phyloP scores from a whole-genome alignment of 768 basidiomycete genomes.

The Sarcodon sp. region DNA sequence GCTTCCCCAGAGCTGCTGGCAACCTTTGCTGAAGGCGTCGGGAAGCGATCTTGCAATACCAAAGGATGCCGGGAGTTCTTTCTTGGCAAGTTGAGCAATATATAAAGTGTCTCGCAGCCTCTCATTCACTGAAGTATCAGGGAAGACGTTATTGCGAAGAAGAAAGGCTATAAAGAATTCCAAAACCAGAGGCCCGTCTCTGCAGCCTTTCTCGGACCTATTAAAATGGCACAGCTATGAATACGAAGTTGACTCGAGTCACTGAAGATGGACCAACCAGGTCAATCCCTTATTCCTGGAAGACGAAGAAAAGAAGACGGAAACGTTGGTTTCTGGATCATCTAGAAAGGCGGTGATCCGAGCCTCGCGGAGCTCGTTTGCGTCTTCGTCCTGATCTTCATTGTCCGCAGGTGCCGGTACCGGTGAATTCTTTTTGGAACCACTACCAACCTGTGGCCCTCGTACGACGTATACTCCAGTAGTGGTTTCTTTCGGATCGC shows the following conservation, averaged over 20 bases:
- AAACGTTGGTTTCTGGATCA: conserved; percentile 44
- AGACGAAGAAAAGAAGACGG: conserved; percentile 59
- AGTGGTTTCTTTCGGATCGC: conserved; percentile 19
- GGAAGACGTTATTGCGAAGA: conserved; percentile 40
- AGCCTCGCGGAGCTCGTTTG: conserved; percentile 8
- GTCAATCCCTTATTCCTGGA: conserved; percentile 56
- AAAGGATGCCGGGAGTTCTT: conserved; percentile 39
- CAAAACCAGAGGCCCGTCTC: conserved; percentile 38
- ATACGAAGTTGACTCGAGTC: conserved; percentile 1
- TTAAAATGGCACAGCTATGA: background rate
- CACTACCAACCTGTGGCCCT: conserved; percentile 4
- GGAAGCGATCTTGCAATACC: conserved; percentile 32
- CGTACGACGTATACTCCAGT: conserved; percentile 14
- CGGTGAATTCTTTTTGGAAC: conserved; percentile 8
- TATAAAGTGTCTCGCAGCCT: conserved; percentile 33
- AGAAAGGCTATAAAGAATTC: conserved; percentile 50
- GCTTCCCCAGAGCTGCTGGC: conserved; percentile 34
- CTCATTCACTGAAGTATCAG: conserved; percentile 31
- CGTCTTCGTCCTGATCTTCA: conserved; percentile 6
- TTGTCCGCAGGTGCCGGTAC: conserved; percentile 9
- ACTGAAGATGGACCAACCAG: conserved; percentile 32
- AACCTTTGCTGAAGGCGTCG: conserved; percentile 37
- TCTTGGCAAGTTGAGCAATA: conserved; percentile 26
- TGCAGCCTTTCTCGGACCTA: conserved; percentile 20
- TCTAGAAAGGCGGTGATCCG: conserved; percentile 38